phyloP scores from a whole-genome alignment of 2,329 filamentous ascomycete species.

The Beauveria sp. region DNA sequence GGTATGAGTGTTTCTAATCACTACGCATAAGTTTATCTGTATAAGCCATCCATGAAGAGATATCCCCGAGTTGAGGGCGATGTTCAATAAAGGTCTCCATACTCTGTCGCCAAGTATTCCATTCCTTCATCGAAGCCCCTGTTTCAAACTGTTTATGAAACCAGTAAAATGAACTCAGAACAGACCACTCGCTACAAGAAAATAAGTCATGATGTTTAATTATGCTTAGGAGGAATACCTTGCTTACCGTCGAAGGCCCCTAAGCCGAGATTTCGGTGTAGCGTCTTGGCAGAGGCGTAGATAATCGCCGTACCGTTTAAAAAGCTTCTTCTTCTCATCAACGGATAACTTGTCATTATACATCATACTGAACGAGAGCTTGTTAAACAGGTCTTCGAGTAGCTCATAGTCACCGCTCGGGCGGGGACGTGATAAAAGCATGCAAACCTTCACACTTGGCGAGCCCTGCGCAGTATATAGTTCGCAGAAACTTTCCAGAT shows the following conservation, averaged over 20 bases:
- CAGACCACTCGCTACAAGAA: not conserved
- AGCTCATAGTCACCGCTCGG: too few species aligned
- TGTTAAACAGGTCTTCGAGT: too few species aligned
- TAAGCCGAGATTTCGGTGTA: not conserved
- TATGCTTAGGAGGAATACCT: not conserved
- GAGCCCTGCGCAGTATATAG: too few species aligned
- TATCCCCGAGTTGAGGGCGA: not conserved
- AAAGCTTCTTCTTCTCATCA: too few species aligned
- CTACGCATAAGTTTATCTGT: not conserved
- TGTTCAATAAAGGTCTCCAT: not conserved
- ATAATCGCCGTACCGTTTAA: not conserved
- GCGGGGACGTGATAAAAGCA: too few species aligned
- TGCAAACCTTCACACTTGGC: too few species aligned
- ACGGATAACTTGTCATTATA: too few species aligned
- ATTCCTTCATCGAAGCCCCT: not conserved
- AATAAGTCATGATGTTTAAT: not conserved
- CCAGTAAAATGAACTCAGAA: not conserved
- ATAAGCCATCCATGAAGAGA: not conserved
- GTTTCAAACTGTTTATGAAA: not conserved
- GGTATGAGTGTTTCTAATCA: not conserved
- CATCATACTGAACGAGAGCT: too few species aligned
- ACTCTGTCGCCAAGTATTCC: not conserved
- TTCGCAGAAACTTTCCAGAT: too few species aligned
- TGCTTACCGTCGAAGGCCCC: not conserved
- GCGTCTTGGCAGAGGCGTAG: not conserved